Evolutionary conservation across 1,284 basidiomycete species (phyloP).

Genomic region (Pterula multifida): DNA sequence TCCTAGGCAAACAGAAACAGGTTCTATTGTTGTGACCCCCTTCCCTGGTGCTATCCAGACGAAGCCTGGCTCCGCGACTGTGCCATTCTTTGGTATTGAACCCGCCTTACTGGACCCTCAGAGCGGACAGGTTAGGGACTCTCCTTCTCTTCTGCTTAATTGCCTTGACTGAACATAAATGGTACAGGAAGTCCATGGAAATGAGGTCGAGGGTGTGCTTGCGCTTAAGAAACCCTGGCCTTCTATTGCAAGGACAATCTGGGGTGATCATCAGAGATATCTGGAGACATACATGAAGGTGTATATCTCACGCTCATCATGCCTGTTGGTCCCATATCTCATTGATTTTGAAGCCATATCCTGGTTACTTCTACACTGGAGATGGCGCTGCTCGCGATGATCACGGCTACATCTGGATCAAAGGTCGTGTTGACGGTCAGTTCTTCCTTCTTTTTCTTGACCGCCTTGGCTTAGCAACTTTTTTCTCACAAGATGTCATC

Average conservation of each 20-base stretch:
- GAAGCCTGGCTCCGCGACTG: constrained; percentile 93
- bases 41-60: constrained; percentile 93
- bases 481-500: constrained; percentile 58
- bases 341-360: constrained; percentile 46
- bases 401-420: constrained; percentile 98
- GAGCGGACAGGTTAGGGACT: constrained; percentile 47
- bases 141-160: constrained; percentile 5
- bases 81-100: constrained; percentile 96
- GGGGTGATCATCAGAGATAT: constrained; percentile 83
- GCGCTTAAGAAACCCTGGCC: constrained; percentile 88
- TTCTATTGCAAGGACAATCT: constrained; percentile 91
- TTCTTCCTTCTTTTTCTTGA: too few relatives aligned
- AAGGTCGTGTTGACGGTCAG: constrained; percentile 90
- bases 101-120: constrained; percentile 80
- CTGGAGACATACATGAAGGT: constrained; percentile 91
- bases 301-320: constrained; percentile 6
- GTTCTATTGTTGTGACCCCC: constrained; percentile 90
- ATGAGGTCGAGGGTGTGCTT: constrained; percentile 86
- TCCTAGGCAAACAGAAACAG: constrained; percentile 88
- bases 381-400: constrained; percentile 92
- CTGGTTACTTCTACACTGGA: constrained; percentile 89
- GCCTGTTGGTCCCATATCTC: constrained; percentile 6
- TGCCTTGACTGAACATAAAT: too few relatives aligned
- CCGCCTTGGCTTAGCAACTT: constrained; percentile 5
- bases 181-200: constrained; percentile 58